Conservation (phyloP, 208 protist species). For the Vickermania ingenoplastis region DNA sequence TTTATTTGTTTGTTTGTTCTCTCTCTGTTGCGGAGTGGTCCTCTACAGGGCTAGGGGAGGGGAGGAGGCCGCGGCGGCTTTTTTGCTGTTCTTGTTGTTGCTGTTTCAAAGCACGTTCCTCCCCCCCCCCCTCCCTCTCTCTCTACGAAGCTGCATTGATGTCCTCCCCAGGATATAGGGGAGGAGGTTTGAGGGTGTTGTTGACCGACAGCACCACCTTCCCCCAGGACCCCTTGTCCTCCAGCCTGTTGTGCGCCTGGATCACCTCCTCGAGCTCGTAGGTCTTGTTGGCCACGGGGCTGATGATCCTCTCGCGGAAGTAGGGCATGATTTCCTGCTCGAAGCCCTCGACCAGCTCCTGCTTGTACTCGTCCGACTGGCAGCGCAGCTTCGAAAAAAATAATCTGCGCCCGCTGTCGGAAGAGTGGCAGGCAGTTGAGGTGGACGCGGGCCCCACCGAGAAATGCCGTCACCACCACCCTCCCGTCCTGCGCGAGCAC, state of each 20-base stretch:
- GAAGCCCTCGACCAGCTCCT: conserved; percentile 39
- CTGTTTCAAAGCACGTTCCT: no score
- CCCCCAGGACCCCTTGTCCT: conserved; percentile 44
- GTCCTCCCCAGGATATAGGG: no score
- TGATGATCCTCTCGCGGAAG: conserved; percentile 37
- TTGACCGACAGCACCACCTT: conserved; percentile 55
- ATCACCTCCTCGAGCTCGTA: conserved; percentile 57
- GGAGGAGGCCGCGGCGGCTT: no score
- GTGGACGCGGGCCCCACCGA: conserved; percentile 44
- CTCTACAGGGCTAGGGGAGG: no score
- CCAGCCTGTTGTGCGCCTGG: conserved; percentile 45
- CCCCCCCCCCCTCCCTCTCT: no score
- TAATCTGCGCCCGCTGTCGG: conserved; percentile 42
- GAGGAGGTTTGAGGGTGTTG: conserved; percentile 6
- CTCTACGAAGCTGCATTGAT: no score
- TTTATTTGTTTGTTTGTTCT: no score
- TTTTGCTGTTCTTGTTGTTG: no score
- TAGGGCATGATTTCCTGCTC: conserved; percentile 48
- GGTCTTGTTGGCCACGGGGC: conserved; percentile 52
- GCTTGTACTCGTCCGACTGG: conserved; percentile 47
- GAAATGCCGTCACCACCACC: conserved; percentile 55
- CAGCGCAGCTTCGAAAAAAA: conserved; percentile 70
- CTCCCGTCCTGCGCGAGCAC: conserved; percentile 60
- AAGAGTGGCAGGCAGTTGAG: conserved; percentile 58
- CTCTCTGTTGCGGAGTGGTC: no score